phyloP scores from a whole-genome alignment of 305 asterid species.

The Plantago lanceolata region DNA sequence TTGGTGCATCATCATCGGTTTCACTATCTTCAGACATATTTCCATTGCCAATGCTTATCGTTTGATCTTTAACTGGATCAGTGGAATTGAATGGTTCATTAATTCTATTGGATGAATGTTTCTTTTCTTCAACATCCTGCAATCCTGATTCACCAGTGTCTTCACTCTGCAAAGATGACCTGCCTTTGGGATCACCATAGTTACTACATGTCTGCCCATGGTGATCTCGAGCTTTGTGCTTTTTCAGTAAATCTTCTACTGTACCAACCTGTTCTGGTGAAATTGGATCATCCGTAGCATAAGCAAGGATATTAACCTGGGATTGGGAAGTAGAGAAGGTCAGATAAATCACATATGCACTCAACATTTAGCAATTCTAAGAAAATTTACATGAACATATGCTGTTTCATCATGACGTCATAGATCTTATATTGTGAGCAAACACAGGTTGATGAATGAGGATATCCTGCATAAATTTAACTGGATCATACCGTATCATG shows the following conservation, averaged over 20 bases:
- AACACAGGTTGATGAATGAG: constrained; percentile 14
- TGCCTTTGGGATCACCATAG: constrained; percentile 59
- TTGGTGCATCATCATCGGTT: constrained; percentile 61
- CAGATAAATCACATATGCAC: constrained; percentile 22
- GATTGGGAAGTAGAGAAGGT: constrained; percentile 27
- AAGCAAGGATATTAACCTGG: constrained; percentile 92
- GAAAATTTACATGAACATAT: constrained; percentile 8
- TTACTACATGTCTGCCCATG: constrained; percentile 46
- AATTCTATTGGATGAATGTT: constrained; percentile 43
- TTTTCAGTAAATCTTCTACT: constrained; percentile 55
- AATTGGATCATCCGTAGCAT: constrained; percentile 70
- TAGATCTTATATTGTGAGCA: constrained; percentile 15
- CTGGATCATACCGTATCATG: constrained; percentile 67
- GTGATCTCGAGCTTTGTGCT: constrained; percentile 36
- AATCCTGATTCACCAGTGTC: constrained; percentile 72
- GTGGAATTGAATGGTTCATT: constrained; percentile 47
- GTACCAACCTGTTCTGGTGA: constrained; percentile 63
- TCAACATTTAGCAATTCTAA: constrained; percentile 10
- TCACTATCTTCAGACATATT: constrained; percentile 53
- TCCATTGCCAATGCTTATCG: constrained; percentile 33
- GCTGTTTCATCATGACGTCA: constrained; percentile 7
- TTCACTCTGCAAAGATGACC: constrained; percentile 65
- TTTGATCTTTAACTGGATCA: constrained; percentile 38
- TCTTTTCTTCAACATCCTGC: constrained; percentile 50
- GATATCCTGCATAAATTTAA: constrained; percentile 3